These are phyloP conservation scores for Jacaranda copaia DNA, from an alignment of 257 asterid genomes.

Conservation along the genomic window DNA sequence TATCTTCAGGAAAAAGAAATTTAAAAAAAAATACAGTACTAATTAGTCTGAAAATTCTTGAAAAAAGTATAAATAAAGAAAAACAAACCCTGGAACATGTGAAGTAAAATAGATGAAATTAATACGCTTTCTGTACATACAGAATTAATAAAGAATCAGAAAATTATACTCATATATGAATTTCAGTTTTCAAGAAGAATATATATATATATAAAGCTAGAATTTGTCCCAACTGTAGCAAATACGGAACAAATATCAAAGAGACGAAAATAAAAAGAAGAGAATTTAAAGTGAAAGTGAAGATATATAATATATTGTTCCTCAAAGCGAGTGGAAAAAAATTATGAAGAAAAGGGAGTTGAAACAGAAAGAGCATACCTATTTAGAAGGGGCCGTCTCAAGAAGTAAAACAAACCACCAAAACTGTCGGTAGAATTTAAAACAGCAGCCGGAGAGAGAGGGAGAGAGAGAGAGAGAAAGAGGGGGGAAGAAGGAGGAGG, in stretches of 20 bases:
- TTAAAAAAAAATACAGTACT: too few relatives aligned
- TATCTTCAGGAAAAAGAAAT: too few relatives aligned
- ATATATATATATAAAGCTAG: neutral
- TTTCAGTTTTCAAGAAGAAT: neutral
- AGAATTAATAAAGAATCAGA: too few relatives aligned
- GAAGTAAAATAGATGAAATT: neutral
- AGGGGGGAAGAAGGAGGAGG: neutral
- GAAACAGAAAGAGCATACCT: neutral
- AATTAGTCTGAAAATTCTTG: too few relatives aligned
- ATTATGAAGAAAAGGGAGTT: neutral
- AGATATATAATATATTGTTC: neutral
- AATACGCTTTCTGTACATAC: neutral
- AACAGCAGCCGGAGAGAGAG: constrained; percentile 34
- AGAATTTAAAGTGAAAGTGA: neutral
- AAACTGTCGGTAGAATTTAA: constrained; percentile 33
- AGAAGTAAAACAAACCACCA: constrained; percentile 16
- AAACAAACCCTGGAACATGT: neutral
- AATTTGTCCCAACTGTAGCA: neutral
- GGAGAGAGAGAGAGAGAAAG: neutral
- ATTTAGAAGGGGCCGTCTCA: constrained; percentile 1
- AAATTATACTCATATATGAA: too few relatives aligned
- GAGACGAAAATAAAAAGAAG: neutral
- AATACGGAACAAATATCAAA: neutral
- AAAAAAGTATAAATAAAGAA: neutral
- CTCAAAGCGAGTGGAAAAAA: neutral